Percentiles rank a stretch among this genome's conserved stretches.
These are phyloP conservation scores for Artemisia tridentata DNA, from an alignment of 129 eudicot species.

Conservation along the genomic window DNA sequence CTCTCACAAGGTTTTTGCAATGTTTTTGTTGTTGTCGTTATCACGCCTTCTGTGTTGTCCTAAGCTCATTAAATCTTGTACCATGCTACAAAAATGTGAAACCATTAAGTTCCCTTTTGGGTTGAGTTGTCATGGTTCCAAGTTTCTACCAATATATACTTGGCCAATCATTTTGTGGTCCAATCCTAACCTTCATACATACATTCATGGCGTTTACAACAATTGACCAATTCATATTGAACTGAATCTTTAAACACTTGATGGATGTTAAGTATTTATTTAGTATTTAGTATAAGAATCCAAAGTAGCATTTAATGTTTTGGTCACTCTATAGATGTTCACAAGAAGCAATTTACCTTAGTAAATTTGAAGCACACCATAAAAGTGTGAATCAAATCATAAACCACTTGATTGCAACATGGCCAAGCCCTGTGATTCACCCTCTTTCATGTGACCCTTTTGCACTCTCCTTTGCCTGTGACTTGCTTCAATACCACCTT, in stretches of 20 bases:
- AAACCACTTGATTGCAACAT: constrained; percentile 29
- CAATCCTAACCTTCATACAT: constrained; percentile 12
- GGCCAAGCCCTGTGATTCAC: constrained; percentile 48
- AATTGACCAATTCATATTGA: constrained; percentile 12
- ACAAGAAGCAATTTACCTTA: constrained; percentile 34
- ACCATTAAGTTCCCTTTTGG: constrained; percentile 32
- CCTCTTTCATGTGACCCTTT: constrained; percentile 66
- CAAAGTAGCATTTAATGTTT: constrained; percentile 25
- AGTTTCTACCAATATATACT: constrained; percentile 9
- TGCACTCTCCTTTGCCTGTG: constrained; percentile 63
- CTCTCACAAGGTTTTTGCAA: constrained; percentile 17
- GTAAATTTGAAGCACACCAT: constrained; percentile 25
- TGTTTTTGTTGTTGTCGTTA: constrained; percentile 17
- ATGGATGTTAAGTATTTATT: background rate
- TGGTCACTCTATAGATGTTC: constrained; percentile 26
- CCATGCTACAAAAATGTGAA: constrained; percentile 38
- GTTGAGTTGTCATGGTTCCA: constrained; percentile 30
- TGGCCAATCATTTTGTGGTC: constrained; percentile 42
- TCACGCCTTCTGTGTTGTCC: constrained; percentile 31
- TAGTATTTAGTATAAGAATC: background rate
- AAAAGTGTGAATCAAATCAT: constrained; percentile 45
- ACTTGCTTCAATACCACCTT: constrained; percentile 78
- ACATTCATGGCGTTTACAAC: constrained; percentile 18
- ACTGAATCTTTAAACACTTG: constrained; percentile 33
- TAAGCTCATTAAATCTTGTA: constrained; percentile 32